Base-by-base conservation (phyloP, 768 basidiomycete species). In the Kwoniella sp. region DNA sequence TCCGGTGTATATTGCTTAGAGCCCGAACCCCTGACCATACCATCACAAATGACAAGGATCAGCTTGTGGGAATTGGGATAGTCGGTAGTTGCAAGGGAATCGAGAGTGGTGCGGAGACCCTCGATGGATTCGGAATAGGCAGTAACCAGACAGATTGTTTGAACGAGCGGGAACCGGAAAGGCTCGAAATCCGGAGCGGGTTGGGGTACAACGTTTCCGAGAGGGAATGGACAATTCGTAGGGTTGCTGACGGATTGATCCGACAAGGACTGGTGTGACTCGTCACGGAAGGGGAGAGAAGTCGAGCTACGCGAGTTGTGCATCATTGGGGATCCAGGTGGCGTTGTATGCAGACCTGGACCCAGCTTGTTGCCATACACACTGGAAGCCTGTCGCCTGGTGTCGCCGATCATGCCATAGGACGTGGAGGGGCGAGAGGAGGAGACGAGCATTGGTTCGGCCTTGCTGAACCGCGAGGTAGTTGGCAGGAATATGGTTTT, bases 1-100 rank as follows among this genome's bases (percentile, higher is more conserved):
- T 98, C 90, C 19, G 93, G 93, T 0, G 95, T 99, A 41, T 87
- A 85, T 70, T 89, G 68, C 44, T 80, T 75, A 66, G 95, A 96
- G 9, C 92, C 93, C 23, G 84, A 85, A 67, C 93, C 95, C 78
- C 89, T 89, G 70, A 98, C 95, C 87, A 95, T 89, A 63, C 95
- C 95, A 70, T 99, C 95, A 38, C 89, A 89, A 58, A 98, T 92
- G 69, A 99, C 86, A 54, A 99, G 77, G 58, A 99, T 87, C 48
- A 95, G 71, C 69, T 98, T 98, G 79, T 99, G 95, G 61, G 86
- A 88, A 76, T 96, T 96, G 28, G 95, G 93, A 70, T 96, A 99
- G 75, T 98, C 93, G 26, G 93, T 96, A 3, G 95, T 98, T 6
- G 92, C 90, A 34, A 99, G 81, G 1, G 95, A 96, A 74, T 99